Percentiles rank a stretch among this genome's conserved stretches.
phyloP scores from a whole-genome alignment of 805 yeast species.

The Ogataea zsoltii region DNA sequence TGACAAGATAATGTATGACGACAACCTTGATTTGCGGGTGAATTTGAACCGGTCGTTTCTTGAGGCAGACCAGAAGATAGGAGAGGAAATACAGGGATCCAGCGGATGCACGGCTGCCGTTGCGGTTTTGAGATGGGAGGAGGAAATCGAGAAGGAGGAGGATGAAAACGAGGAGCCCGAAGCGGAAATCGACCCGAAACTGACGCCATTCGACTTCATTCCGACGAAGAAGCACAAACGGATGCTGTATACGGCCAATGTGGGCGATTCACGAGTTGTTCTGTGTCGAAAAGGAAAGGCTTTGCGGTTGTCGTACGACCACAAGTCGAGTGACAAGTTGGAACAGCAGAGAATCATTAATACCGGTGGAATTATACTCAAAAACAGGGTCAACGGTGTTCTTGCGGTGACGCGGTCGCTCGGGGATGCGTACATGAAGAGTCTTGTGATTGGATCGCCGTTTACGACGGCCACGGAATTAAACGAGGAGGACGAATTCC shows the following conservation, averaged over 20 bases:
- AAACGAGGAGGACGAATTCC: constrained; percentile 63
- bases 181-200: constrained; percentile 16
- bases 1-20: constrained; percentile 50
- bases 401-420: constrained; percentile 91
- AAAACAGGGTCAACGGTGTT: constrained; percentile 92
- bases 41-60: constrained; percentile 68
- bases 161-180: constrained; percentile 1
- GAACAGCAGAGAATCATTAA: constrained; percentile 76
- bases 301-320: constrained; percentile 84
- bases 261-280: constrained; percentile 88
- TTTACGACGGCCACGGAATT: constrained; percentile 88
- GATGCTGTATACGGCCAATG: constrained; percentile 90
- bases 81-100: constrained; percentile 59
- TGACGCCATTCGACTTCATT: constrained; percentile 45
- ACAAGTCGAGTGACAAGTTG: constrained; percentile 79
- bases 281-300: constrained; percentile 75
- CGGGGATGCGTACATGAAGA: constrained; percentile 93
- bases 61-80: constrained; percentile 72
- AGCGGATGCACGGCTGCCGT: constrained; percentile 97
- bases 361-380: constrained; percentile 85
- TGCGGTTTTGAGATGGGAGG: constrained; percentile 86
- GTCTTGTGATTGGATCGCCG: constrained; percentile 84
- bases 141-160: constrained; percentile 25
- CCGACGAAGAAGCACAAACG: constrained; percentile 57
- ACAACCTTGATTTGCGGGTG: constrained; percentile 57